phyloP scores from a whole-genome alignment of 1,139 yeast species.

The Keqinozyma sinolaborantium region DNA sequence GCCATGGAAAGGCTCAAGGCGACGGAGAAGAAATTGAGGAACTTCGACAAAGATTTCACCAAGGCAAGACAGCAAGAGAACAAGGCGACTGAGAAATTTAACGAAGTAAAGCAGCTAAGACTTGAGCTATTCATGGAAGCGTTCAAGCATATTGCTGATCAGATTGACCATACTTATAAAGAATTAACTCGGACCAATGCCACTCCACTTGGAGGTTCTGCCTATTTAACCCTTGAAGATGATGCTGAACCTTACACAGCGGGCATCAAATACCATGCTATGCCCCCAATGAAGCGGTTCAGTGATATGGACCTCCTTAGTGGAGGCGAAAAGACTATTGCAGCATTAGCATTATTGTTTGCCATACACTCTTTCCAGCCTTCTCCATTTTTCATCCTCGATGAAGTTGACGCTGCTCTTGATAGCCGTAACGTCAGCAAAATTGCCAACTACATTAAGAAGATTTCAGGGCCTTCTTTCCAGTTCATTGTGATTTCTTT shows the following conservation, averaged over 20 bases:
- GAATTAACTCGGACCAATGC: constrained; percentile 72
- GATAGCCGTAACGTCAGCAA: constrained; percentile 85
- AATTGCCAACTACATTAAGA: constrained; percentile 79
- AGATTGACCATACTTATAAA: constrained; percentile 79
- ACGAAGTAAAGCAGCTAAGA: constrained; percentile 58
- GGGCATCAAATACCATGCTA: constrained; percentile 88
- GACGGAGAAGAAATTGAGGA: constrained; percentile 58
- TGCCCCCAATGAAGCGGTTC: constrained; percentile 95
- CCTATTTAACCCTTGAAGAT: constrained; percentile 81
- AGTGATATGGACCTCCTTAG: constrained; percentile 90
- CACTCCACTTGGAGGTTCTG: constrained; percentile 87
- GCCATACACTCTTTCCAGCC: constrained; percentile 91
- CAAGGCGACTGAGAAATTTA: constrained; percentile 53
- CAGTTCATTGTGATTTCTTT: constrained; percentile 94
- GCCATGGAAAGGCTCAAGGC: constrained; percentile 76
- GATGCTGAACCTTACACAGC: constrained; percentile 84
- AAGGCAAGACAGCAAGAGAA: constrained; percentile 61
- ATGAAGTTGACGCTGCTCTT: constrained; percentile 96
- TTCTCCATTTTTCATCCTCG: constrained; percentile 92
- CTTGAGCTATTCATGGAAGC: constrained; percentile 65
- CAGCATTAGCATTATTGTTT: constrained; percentile 88
- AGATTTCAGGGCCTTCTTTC: constrained; percentile 72
- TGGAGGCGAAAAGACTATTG: constrained; percentile 97
- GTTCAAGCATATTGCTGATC: constrained; percentile 67
- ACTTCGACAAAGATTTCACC: constrained; percentile 64